Evolutionary conservation across 768 basidiomycete species (phyloP), one percentile per base, ranked within the genome.

Genomic region (Russula foetens): DNA sequence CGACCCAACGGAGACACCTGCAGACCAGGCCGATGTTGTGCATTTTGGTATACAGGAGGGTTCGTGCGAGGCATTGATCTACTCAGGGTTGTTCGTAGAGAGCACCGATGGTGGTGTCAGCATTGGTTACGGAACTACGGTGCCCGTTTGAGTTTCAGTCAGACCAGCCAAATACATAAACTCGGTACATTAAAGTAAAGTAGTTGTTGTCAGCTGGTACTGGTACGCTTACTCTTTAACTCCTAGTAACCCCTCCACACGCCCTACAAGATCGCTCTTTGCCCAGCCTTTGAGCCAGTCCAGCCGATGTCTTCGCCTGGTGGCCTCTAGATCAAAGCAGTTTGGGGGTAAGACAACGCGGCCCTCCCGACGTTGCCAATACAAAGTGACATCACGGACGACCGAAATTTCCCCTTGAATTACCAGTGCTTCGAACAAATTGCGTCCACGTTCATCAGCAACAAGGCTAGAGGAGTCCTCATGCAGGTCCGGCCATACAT

Each of bases 401-500:
- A 77, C 69, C 6, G 77, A 75, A 43, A 66, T 66, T 15, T 72
- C 71, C 0, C 84, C 85, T 66, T 82, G 83, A 17, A 68, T 71
- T 0, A 84, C 71, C 14, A 90, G 71, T 17, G 76, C 77, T 65
- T 73, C 75, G 60, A 89, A 68, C 58, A 90, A 67, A 64, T 77
- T 81, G 56, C 48, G 53, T 23, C 70, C 71, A 41, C 64, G 67
- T 59, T 71, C 73, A 61, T 79, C 74, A 63, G 74, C 73, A 17
- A 23, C 48, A 15, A 29, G 56, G 14, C 7, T 24, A 6, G 38
- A 23, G 8, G 12, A 9, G 44, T 33, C 47, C 43, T 46, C 54
- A 15, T 67, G 69, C 33, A 87, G 67, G 68, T 90, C 88, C 3
- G 75, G 77, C 91, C 91, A 92, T 28, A 92, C 81, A 66, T 77